Conservation (phyloP, 768 basidiomycete genomes). For the Mycena latifolia region DNA sequence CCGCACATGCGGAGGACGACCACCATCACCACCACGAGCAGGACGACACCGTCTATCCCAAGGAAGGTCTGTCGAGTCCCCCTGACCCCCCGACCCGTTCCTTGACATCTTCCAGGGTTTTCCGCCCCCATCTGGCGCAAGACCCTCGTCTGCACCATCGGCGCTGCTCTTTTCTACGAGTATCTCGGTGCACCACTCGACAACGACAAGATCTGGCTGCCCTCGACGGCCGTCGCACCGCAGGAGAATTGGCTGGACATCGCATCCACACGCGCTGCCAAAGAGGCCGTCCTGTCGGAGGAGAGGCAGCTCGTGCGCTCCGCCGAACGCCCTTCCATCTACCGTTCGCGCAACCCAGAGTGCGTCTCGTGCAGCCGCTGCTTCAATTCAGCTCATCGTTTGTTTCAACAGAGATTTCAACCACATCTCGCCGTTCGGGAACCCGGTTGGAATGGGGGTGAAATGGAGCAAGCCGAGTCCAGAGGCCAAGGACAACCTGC, state of each 20-base stretch:
- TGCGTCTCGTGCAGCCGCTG: conserved; percentile 53
- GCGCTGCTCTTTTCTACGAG: conserved; percentile 71
- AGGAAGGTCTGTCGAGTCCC: conserved; percentile 74
- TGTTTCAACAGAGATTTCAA: conserved; percentile 60
- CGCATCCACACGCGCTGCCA: conserved; percentile 25
- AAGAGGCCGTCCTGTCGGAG: conserved; percentile 6
- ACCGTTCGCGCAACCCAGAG: conserved; percentile 82
- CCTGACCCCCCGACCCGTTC: not conserved
- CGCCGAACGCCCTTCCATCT: conserved; percentile 44
- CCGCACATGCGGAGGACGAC: conserved; percentile 49
- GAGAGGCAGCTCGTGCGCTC: conserved; percentile 27
- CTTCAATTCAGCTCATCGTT: not conserved
- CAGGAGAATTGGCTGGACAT: not conserved
- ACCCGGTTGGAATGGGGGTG: conserved; percentile 65
- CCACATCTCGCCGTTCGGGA: conserved; percentile 71
- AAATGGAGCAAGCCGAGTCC: conserved; percentile 3
- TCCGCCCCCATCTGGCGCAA: conserved; percentile 76
- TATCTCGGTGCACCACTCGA: conserved; percentile 73
- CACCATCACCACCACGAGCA: conserved; percentile 52
- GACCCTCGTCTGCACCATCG: conserved; percentile 62
- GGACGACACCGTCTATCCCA: conserved; percentile 58
- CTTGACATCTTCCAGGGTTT: conserved; percentile 61
- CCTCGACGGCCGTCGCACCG: not conserved
- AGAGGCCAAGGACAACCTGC: not conserved
- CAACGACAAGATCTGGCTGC: conserved; percentile 50